These are phyloP conservation scores for Ambrosiella cleistominuta DNA, from an alignment of 2,329 filamentous ascomycete genomes.

Conservation along the genomic window DNA sequence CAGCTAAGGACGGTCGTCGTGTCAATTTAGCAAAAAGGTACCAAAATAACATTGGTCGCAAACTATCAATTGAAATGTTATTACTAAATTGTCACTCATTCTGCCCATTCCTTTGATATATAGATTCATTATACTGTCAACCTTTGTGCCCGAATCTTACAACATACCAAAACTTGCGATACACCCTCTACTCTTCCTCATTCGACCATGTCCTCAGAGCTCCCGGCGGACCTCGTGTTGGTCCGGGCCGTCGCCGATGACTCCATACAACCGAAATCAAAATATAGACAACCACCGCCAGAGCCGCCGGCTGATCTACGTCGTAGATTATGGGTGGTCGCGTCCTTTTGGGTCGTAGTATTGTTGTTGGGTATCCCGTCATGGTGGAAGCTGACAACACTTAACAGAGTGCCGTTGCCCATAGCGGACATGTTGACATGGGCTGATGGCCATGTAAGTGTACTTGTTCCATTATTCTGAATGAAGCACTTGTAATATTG, in stretches of 20 bases:
- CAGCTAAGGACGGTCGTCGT: too few species aligned
- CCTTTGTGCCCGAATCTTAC: too few species aligned
- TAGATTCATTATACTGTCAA: too few species aligned
- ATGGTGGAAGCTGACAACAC: conserved; percentile 91
- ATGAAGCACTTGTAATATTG: too few species aligned
- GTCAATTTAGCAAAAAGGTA: too few species aligned
- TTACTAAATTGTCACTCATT: too few species aligned
- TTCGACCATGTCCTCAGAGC: not conserved
- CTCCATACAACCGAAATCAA: not conserved
- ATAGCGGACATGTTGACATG: conserved; percentile 75
- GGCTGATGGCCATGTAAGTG: conserved; percentile 67
- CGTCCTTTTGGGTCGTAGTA: conserved; percentile 83
- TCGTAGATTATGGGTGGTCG: conserved; percentile 55
- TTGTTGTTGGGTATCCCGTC: conserved; percentile 70
- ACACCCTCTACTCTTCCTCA: not conserved
- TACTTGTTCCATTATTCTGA: not conserved
- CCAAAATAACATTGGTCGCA: too few species aligned
- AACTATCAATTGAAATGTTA: too few species aligned
- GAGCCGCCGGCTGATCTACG: conserved; percentile 54
- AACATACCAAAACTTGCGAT: too few species aligned
- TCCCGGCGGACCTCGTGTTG: not conserved
- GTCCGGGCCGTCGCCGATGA: not conserved
- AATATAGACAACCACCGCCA: conserved; percentile 41
- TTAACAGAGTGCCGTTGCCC: conserved; percentile 72
- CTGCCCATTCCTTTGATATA: too few species aligned